Evolutionary conservation across 768 basidiomycete species (phyloP), one percentile per base, ranked within the genome.

Genomic region (Calocera viscosa): DNA sequence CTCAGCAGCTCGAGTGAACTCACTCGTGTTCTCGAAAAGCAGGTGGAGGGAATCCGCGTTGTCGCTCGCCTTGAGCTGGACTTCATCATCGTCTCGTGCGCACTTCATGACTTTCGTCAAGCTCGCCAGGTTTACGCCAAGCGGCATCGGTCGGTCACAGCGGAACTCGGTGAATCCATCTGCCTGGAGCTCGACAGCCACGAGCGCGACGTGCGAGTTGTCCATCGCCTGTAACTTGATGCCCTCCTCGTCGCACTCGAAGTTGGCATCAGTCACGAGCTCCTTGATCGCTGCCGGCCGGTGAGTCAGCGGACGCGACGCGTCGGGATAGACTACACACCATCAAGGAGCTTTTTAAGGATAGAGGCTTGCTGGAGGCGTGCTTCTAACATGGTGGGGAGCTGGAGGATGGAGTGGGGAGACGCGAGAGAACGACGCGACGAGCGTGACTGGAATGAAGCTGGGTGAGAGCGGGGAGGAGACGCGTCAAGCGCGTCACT

Each of bases 151-250:
- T 5, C 94, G 84, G 77, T 99, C 96, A 75, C 95, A 98, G 70
- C 96, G 88, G 77, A 88, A 99, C 65, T 82, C 80, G 72, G 84
- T 82, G 82, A 99, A 98, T 34, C 91, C 91, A 0, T 83, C 79
- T 0, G 85, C 83, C 41, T 87, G 79, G 33, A 99, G 83, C 69
- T 88, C 83, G 60, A 96, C 92, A 8, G 91, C 80, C 41, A 99
- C 95, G 71, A 98, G 89, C 0, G 95, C 96, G 73, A 99, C 95
- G 77, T 98, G 95, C 1, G 95, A 96, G 82, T 97, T 98, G 80
- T 98, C 96, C 95, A 98, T 99, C 2, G 95, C 96, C 80, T 98
- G 95, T 2, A 99, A 83, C 66, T 85, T 85, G 71, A 99, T 88
- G 35, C 94, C 96, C 70, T 94, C 92, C 70, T 99, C 95, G 69